phyloP scores from a whole-genome alignment of 2,329 filamentous ascomycete species.

The Phaeosphaeria sp. region DNA sequence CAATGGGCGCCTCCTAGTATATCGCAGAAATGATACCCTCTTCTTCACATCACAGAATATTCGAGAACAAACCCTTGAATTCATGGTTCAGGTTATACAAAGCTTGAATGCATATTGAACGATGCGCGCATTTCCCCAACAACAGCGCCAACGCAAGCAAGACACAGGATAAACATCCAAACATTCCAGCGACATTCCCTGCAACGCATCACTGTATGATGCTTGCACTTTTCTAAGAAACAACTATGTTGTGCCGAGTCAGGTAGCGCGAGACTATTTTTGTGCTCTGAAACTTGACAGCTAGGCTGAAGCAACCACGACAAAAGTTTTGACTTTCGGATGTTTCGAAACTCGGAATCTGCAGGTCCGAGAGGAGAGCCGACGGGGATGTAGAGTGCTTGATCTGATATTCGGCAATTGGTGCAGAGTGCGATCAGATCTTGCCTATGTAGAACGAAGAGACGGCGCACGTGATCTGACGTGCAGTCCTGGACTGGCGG shows the following conservation, averaged over 20 bases:
- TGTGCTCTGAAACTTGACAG: constrained; percentile 3
- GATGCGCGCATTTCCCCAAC: too few relatives aligned
- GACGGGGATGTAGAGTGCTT: neutral
- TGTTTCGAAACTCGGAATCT: constrained; percentile 5
- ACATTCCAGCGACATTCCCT: neutral
- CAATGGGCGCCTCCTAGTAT: neutral
- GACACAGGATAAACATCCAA: neutral
- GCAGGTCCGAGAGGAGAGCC: constrained; percentile 2
- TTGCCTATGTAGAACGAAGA: neutral
- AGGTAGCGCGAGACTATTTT: neutral
- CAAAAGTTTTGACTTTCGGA: neutral
- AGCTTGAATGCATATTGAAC: too few relatives aligned
- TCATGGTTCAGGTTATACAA: neutral
- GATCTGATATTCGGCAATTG: neutral
- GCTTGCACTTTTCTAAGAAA: neutral
- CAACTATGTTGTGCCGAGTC: neutral
- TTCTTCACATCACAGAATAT: neutral
- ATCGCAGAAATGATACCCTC: neutral
- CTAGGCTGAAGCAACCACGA: neutral
- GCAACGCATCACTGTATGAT: neutral
- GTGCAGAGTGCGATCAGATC: neutral
- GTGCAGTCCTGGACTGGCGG: neutral
- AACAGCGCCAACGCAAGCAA: too few relatives aligned
- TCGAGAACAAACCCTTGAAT: neutral
- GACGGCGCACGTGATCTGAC: neutral